Evolutionary conservation across 768 basidiomycete genomes (phyloP).

Genomic region (Leccinum uliginosum): DNA sequence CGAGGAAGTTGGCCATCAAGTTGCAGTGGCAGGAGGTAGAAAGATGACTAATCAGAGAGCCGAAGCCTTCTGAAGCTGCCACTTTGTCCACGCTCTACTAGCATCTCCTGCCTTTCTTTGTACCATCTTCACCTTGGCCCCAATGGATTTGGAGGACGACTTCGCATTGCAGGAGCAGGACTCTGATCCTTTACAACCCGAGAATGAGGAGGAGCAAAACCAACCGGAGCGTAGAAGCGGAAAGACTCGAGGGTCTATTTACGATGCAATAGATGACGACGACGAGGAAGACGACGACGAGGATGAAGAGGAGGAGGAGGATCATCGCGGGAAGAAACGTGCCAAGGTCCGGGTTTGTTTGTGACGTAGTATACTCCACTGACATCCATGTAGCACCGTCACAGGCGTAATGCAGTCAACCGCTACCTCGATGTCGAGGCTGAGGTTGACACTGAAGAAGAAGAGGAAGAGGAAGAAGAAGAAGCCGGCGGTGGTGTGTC

Average conservation of each 20-base stretch:
- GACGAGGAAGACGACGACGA: conserved; percentile 52
- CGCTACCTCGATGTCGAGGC: conserved; percentile 96
- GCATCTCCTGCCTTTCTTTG: conserved; percentile 14
- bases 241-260: conserved; percentile 30
- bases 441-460: conserved; percentile 95
- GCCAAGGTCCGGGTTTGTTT: conserved; percentile 46
- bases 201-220: conserved; percentile 34
- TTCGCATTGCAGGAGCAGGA: conserved; percentile 26
- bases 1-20: conserved; percentile 46
- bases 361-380: conserved; percentile 5
- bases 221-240: conserved; percentile 17
- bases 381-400: conserved; percentile 46
- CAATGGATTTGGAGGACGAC: conserved; percentile 35
- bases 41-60: conserved; percentile 24
- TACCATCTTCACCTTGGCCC: conserved; percentile 24
- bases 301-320: conserved; percentile 46
- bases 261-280: conserved; percentile 35
- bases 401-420: conserved; percentile 60
- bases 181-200: conserved; percentile 27
- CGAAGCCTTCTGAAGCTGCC: not conserved
- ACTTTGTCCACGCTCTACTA: not conserved
- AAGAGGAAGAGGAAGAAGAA: conserved; percentile 87
- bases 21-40: too few relatives aligned
- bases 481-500: conserved; percentile 56
- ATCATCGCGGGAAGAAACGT: conserved; percentile 48